Conservation (phyloP, 768 basidiomycete species). For the Panaeolus papilionaceus region DNA sequence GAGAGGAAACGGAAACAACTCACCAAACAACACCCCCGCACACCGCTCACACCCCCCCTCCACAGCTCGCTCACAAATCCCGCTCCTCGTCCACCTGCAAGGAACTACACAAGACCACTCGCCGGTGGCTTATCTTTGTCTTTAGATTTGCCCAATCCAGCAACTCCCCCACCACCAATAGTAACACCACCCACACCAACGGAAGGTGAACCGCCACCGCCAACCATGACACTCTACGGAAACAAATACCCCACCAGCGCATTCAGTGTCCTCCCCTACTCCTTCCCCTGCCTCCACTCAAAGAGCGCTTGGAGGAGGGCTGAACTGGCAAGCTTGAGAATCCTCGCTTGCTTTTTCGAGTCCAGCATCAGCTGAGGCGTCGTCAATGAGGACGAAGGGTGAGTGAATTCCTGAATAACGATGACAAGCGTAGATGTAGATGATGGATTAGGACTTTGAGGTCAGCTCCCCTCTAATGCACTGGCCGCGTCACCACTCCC, state of each 20-base stretch:
- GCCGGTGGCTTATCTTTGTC: not conserved
- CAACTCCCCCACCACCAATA: constrained; percentile 48
- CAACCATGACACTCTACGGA: constrained; percentile 42
- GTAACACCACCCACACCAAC: constrained; percentile 50
- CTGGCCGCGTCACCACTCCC: not conserved
- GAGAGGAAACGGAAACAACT: not conserved
- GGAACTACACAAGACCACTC: not conserved
- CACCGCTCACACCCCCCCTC: constrained; percentile 63
- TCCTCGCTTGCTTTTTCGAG: not conserved
- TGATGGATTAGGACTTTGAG: not conserved
- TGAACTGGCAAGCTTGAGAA: not conserved
- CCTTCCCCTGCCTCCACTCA: constrained; percentile 5
- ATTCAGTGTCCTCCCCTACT: not conserved
- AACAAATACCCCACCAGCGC: constrained; percentile 61
- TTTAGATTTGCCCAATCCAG: constrained; percentile 35
- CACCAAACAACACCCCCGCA: constrained; percentile 25
- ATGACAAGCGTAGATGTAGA: not conserved
- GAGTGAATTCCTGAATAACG: not conserved
- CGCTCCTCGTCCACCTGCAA: constrained; percentile 37
- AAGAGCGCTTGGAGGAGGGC: not conserved
- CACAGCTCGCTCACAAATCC: constrained; percentile 80
- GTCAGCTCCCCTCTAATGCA: not conserved
- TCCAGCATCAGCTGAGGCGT: not conserved
- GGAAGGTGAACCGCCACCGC: not conserved
- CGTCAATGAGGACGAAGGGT: not conserved